Percentiles rank a stretch among this genome's conserved stretches.
phyloP scores from a whole-genome alignment of 108 stramenopile genomes.

The Parietichytrium sp. region DNA sequence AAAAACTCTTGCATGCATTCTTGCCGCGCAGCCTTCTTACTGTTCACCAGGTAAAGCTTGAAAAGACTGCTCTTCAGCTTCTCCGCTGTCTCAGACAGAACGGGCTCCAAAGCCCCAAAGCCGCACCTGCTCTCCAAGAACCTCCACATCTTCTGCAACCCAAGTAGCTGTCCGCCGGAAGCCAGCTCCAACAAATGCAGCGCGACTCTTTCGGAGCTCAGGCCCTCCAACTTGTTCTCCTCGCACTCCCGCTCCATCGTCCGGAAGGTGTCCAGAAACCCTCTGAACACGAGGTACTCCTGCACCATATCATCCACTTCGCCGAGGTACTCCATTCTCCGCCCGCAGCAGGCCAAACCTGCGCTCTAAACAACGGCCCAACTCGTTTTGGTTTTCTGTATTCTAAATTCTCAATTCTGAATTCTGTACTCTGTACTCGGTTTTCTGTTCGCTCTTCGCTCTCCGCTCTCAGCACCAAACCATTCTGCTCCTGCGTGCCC shows the following conservation, averaged over 20 bases:
- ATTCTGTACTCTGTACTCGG: too few species aligned
- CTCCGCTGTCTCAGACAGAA: background rate
- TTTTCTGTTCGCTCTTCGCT: too few species aligned
- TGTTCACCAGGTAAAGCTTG: slow-evolving; percentile 17
- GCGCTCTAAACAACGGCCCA: too few species aligned
- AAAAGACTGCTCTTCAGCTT: slow-evolving; percentile 10
- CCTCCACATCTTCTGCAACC: background rate
- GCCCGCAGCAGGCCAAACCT: too few species aligned
- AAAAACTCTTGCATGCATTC: background rate
- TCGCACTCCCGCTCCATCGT: background rate
- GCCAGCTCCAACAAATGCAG: slow-evolving; percentile 3
- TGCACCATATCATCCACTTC: background rate
- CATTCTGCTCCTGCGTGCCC: too few species aligned
- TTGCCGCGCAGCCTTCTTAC: background rate
- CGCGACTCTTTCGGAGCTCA: background rate
- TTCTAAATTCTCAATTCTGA: too few species aligned
- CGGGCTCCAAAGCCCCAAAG: background rate
- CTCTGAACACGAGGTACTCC: slow-evolving; percentile 34
- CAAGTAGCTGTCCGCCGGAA: background rate
- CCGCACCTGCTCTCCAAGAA: slow-evolving; percentile 8
- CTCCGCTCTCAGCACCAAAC: too few species aligned
- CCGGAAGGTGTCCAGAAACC: background rate
- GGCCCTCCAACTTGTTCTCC: background rate
- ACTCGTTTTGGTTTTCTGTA: too few species aligned
- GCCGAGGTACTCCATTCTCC: slow-evolving; percentile 38